These are phyloP conservation scores for Phytophthora ohioensis DNA, from an alignment of 352 stramenopile genomes.

Conservation along the genomic window DNA sequence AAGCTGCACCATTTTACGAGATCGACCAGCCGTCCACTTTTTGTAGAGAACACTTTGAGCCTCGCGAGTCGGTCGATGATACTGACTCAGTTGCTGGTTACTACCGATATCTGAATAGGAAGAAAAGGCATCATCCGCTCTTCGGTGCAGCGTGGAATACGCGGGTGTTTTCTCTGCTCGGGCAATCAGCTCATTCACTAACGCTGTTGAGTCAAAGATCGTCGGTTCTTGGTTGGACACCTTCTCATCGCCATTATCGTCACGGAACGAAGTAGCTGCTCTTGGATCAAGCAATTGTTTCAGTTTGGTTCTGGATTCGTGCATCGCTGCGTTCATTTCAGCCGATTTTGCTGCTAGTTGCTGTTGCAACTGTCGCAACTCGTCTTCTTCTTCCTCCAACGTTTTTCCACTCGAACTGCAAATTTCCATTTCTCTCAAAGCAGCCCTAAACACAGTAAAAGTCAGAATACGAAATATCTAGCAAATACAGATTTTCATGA, in stretches of 20 bases:
- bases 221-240: constrained; percentile 27
- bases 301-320: constrained; percentile 33
- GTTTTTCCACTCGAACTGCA: constrained; percentile 31
- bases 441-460: constrained; percentile 29
- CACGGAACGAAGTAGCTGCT: neutral
- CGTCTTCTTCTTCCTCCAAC: constrained; percentile 42
- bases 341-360: constrained; percentile 20
- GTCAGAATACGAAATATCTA: neutral
- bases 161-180: constrained; percentile 17
- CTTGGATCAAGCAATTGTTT: constrained; percentile 25
- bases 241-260: neutral
- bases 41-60: constrained; percentile 43
- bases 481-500: neutral
- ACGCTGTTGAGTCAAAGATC: constrained; percentile 37
- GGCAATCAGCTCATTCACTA: constrained; percentile 40
- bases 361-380: constrained; percentile 30
- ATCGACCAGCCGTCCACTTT: constrained; percentile 36
- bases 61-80: constrained; percentile 13
- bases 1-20: constrained; percentile 31
- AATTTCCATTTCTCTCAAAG: constrained; percentile 50
- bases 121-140: neutral
- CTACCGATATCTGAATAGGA: neutral
- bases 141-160: neutral
- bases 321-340: constrained; percentile 34
- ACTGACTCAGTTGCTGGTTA: neutral